Conservation (phyloP, 371 early-diverging fungal genomes). For the Mortierella polycephala region DNA sequence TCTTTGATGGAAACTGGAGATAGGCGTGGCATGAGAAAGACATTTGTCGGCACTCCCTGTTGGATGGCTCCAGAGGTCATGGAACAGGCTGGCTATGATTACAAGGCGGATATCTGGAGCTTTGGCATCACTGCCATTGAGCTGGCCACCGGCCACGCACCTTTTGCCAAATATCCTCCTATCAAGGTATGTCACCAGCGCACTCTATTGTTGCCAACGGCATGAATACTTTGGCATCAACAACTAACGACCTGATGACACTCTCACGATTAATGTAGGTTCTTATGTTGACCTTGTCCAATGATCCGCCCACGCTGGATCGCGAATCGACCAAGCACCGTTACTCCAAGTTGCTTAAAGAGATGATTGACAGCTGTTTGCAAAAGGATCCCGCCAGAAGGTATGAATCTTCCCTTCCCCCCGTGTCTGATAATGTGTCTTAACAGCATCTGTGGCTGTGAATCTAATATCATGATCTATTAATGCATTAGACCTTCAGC, state of each 20-base stretch:
- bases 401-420: no score
- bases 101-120: conserved; percentile 94
- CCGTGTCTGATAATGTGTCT: no score
- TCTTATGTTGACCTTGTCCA: conserved; percentile 88
- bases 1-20: conserved; percentile 80
- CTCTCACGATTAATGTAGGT: conserved; percentile 61
- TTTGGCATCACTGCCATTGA: conserved; percentile 94
- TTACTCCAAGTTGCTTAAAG: conserved; percentile 82
- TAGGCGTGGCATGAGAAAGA: conserved; percentile 73
- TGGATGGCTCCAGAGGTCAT: conserved; percentile 91
- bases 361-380: conserved; percentile 87
- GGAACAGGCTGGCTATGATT: conserved; percentile 81
- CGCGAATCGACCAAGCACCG: conserved; percentile 79
- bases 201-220: neutral
- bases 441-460: no score
- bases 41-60: conserved; percentile 86
- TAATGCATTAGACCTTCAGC: conserved; percentile 72
- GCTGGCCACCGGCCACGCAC: conserved; percentile 92
- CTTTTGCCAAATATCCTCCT: conserved; percentile 92
- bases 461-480: no score
- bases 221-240: no score
- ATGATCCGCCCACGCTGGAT: conserved; percentile 89
- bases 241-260: neutral
- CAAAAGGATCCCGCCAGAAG: conserved; percentile 85
- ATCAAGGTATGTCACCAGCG: conserved; percentile 69